phyloP scores from a whole-genome alignment of 2,329 filamentous ascomycete genomes.

The Rhytidhysteron rufulum region DNA sequence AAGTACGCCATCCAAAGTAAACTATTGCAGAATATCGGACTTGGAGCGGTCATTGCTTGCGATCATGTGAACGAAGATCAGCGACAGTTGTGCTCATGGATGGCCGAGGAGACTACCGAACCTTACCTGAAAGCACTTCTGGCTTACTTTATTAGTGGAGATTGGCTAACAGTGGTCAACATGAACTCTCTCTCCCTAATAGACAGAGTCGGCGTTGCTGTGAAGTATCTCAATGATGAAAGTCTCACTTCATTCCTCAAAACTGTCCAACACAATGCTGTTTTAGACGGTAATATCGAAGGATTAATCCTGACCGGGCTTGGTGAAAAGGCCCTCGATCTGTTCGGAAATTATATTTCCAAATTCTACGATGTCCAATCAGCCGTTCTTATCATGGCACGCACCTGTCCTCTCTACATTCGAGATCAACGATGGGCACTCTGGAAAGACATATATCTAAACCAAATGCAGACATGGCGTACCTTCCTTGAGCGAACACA shows the following conservation, averaged over 20 bases:
- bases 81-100: constrained; percentile 58
- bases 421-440: constrained; percentile 70
- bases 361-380: constrained; percentile 77
- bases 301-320: constrained; percentile 76
- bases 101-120: constrained; percentile 64
- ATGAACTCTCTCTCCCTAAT: constrained; percentile 70
- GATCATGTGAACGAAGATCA: constrained; percentile 54
- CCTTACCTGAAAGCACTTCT: constrained; percentile 78
- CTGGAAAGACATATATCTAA: constrained; percentile 73
- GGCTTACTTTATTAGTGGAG: constrained; percentile 69
- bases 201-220: constrained; percentile 70
- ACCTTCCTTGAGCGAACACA: constrained; percentile 70
- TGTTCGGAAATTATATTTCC: constrained; percentile 71
- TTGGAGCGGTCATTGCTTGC: constrained; percentile 46
- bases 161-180: constrained; percentile 71
- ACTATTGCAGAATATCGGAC: constrained; percentile 55
- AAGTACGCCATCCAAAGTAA: constrained; percentile 66
- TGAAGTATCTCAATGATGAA: constrained; percentile 63
- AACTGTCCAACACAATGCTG: constrained; percentile 56
- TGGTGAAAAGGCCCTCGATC: constrained; percentile 66
- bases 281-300: constrained; percentile 67
- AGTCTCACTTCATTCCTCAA: constrained; percentile 43
- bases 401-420: constrained; percentile 71
- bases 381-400: constrained; percentile 68
- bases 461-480: constrained; percentile 66